phyloP scores from a whole-genome alignment of 2,329 filamentous ascomycete species.

The Arthrobotrys conoides region DNA sequence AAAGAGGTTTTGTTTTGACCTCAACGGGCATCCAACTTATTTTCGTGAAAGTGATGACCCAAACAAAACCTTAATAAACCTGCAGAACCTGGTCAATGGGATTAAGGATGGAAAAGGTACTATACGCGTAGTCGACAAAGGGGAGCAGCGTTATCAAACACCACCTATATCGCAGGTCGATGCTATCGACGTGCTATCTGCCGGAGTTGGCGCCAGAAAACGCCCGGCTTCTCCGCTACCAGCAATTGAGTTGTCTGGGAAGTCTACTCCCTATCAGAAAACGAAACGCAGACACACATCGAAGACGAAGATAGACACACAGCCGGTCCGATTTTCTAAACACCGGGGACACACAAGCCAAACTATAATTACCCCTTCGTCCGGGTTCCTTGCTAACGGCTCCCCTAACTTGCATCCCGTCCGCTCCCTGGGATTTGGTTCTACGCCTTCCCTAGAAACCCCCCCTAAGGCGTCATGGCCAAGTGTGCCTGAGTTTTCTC shows the following conservation, averaged over 20 bases:
- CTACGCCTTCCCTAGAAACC: conserved; percentile 14
- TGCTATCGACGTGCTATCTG: conserved; percentile 31
- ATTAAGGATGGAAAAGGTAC: conserved; percentile 64
- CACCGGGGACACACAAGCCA: conserved; percentile 30
- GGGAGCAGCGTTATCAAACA: conserved; percentile 62
- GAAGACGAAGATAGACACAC: conserved; percentile 40
- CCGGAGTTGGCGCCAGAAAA: conserved; percentile 48
- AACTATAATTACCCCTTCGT: conserved; percentile 48
- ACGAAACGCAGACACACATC: conserved; percentile 57
- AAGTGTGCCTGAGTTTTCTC: conserved; percentile 18
- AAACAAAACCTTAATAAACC: conserved; percentile 69
- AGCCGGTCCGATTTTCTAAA: conserved; percentile 46
- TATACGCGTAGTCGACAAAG: conserved; percentile 64
- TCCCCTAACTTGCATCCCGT: not conserved
- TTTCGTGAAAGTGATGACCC: conserved; percentile 76
- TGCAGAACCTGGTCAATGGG: conserved; percentile 63
- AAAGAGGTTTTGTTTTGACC: conserved; percentile 81
- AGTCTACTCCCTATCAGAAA: conserved; percentile 44
- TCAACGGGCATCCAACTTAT: conserved; percentile 74
- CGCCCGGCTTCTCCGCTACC: conserved; percentile 53
- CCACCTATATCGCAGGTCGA: conserved; percentile 48
- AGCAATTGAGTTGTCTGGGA: conserved; percentile 42
- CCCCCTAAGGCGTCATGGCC: conserved; percentile 21
- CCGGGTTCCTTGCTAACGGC: conserved; percentile 27
- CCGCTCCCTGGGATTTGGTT: conserved; percentile 4